Percentiles rank a stretch among this genome's conserved stretches.
phyloP scores from a whole-genome alignment of 305 asterid genomes.

The Coffea humblotiana region DNA sequence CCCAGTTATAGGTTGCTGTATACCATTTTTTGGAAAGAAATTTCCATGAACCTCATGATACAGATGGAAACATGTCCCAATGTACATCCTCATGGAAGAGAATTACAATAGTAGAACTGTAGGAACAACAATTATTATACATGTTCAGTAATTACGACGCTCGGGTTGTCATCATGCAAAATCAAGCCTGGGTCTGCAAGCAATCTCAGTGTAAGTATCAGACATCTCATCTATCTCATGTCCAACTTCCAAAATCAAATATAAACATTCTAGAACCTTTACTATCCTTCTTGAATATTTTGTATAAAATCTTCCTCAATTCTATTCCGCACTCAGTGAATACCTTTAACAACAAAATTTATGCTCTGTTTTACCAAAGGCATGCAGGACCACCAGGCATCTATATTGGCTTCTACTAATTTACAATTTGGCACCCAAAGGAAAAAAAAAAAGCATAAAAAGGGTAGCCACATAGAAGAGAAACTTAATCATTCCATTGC shows the following conservation, averaged over 20 bases:
- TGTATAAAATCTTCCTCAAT: not conserved
- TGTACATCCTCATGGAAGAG: not conserved
- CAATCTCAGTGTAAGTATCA: not conserved
- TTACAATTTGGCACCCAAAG: not conserved
- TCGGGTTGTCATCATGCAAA: not conserved
- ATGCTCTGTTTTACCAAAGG: not conserved
- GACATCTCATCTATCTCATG: not conserved
- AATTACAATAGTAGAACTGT: not conserved
- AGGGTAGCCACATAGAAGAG: not conserved
- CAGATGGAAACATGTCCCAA: not conserved
- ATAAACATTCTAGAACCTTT: not conserved
- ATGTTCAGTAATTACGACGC: not conserved
- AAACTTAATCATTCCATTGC: not conserved
- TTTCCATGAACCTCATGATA: not conserved
- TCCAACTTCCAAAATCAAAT: not conserved
- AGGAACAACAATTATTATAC: not conserved
- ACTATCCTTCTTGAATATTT: not conserved
- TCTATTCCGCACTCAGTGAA: not conserved
- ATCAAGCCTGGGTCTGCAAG: not conserved
- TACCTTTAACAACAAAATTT: not conserved
- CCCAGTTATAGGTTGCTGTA: not conserved
- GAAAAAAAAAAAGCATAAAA: not conserved
- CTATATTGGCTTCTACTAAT: not conserved
- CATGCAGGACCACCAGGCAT: not conserved
- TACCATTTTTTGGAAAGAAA: not conserved